Evolutionary conservation across 2,329 filamentous ascomycete species (phyloP).

Genomic region (Colletotrichum limetticola): DNA sequence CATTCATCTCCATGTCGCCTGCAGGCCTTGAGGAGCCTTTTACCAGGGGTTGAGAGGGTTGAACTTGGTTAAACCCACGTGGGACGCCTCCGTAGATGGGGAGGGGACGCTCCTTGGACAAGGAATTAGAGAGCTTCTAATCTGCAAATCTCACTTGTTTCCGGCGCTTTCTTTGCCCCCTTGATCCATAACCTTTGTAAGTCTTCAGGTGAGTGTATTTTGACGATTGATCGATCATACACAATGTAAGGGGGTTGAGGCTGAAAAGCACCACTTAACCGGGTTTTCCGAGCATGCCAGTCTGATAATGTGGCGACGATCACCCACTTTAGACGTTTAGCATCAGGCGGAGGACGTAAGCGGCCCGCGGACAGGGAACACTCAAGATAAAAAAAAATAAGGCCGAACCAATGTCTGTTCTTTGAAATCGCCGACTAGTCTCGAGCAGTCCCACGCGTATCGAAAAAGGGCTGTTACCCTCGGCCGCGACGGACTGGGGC

Average conservation of each 20-base stretch:
- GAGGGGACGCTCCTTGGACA: not conserved
- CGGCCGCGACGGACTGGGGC: slow-evolving; percentile 1
- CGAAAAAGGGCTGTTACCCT: not conserved
- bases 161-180: not conserved
- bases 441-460: not conserved
- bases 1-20: not conserved
- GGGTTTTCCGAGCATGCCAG: not conserved
- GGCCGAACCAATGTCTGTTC: not conserved
- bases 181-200: not conserved
- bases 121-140: not conserved
- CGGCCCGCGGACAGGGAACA: not conserved
- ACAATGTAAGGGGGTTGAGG: not conserved
- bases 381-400: not conserved
- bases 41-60: not conserved
- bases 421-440: not conserved
- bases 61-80: not conserved
- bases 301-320: not conserved
- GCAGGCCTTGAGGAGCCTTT: not conserved
- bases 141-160: not conserved
- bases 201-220: not conserved
- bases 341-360: not conserved
- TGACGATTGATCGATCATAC: not conserved
- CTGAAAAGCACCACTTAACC: not conserved
- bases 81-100: not conserved
- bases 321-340: not conserved